Evolutionary conservation across 352 stramenopile genomes (phyloP).

Genomic region (Pythium brachiatum): DNA sequence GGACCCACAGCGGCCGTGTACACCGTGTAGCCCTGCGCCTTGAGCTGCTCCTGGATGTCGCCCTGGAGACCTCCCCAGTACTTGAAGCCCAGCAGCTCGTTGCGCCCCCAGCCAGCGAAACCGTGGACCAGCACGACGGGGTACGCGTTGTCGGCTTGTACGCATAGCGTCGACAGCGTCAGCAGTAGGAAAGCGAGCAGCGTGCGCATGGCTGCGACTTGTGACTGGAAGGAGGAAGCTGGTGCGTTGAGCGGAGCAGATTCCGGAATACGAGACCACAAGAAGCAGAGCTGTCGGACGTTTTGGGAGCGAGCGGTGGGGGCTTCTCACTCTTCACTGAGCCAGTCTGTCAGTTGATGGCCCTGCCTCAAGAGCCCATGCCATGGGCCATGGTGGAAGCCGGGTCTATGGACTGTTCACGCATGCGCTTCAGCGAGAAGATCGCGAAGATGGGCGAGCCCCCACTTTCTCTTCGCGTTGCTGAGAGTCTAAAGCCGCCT

Average conservation of each 20-base stretch:
- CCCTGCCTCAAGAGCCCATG: not conserved
- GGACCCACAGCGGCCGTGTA: conserved; percentile 23
- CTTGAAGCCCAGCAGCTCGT: conserved; percentile 14
- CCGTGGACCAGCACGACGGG: conserved; percentile 25
- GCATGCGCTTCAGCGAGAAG: not conserved
- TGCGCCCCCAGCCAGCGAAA: conserved; percentile 22
- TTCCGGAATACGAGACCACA: not conserved
- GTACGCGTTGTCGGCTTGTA: not conserved
- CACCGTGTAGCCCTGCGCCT: conserved; percentile 28
- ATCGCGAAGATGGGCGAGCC: not conserved
- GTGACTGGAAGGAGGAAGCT: not conserved
- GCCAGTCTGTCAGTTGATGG: not conserved
- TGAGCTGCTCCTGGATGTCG: conserved; percentile 25
- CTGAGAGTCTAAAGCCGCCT: not conserved
- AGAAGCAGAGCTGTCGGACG: no score
- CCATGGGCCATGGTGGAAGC: no score
- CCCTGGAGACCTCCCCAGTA: conserved; percentile 27
- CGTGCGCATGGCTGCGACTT: conserved; percentile 1
- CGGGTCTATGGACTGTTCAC: not conserved
- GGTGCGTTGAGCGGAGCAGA: not conserved
- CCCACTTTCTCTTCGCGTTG: not conserved
- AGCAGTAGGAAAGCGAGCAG: conserved; percentile 16
- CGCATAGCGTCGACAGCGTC: conserved; percentile 3
- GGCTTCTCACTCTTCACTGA: not conserved
- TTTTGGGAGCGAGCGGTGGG: no score